A percentile compares a stretch with the other conserved stretches of the same genome.
Conservation (phyloP, 192 early-diverging fungal genomes). For the Coemansia reversa region DNA sequence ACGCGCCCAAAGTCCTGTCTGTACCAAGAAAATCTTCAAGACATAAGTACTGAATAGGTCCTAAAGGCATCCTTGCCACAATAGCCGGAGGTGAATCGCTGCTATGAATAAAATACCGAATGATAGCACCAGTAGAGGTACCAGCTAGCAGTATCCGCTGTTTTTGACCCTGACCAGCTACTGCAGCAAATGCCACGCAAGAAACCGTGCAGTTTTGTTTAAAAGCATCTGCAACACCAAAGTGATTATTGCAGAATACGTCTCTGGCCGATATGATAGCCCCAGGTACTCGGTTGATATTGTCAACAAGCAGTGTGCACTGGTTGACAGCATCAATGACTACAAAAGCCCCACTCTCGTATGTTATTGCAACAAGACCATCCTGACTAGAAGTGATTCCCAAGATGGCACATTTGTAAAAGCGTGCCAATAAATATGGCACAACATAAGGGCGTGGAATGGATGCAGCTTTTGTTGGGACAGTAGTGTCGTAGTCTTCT, state of each 20-base stretch:
- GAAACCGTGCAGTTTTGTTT: background rate
- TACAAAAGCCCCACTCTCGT: constrained; percentile 30
- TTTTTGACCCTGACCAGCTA: background rate
- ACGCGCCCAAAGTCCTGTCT: background rate
- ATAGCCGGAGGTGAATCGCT: background rate
- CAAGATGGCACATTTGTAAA: constrained; percentile 15
- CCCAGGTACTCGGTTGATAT: constrained; percentile 30
- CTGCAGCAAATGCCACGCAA: background rate
- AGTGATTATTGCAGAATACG: background rate
- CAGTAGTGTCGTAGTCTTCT: background rate
- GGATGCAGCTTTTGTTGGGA: background rate
- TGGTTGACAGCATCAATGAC: constrained; percentile 39
- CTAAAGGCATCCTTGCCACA: background rate
- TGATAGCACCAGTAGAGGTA: background rate
- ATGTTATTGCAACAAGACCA: constrained; percentile 24
- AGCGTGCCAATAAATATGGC: constrained; percentile 45
- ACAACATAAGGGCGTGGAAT: constrained; percentile 7
- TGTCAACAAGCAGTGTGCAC: constrained; percentile 30
- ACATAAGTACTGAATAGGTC: background rate
- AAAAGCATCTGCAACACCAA: background rate
- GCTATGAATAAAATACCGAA: background rate
- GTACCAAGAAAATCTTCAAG: background rate
- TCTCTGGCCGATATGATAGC: background rate
- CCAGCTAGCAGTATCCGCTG: background rate
- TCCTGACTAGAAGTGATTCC: constrained; percentile 14